Percentiles rank a stretch among this genome's conserved stretches.
Evolutionary conservation across 1,284 basidiomycete genomes (phyloP).

Genomic region (Ganoderma sinense): DNA sequence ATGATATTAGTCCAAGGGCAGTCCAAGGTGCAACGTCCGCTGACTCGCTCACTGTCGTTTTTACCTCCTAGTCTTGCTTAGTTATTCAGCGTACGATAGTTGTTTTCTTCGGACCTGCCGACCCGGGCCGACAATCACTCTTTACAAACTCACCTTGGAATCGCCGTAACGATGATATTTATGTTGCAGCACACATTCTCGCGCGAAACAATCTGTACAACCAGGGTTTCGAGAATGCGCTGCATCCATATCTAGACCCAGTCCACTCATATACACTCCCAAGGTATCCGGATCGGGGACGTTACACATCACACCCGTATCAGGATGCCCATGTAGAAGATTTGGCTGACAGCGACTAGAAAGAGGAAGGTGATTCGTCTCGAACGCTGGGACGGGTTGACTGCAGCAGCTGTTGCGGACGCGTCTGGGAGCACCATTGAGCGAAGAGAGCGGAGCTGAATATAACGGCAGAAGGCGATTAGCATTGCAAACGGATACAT

Average conservation of each 20-base stretch:
- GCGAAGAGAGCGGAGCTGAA: constrained; percentile 88
- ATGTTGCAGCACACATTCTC: not conserved
- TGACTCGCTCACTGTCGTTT: no score
- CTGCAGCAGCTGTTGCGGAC: constrained; percentile 61
- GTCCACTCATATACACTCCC: not conserved
- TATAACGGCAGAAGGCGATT: not conserved
- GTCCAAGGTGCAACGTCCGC: not conserved
- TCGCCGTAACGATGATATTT: not conserved
- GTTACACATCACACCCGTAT: constrained; percentile 59
- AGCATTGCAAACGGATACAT: not conserved
- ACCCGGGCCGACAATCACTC: not conserved
- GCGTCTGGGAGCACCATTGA: constrained; percentile 86
- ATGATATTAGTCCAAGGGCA: not conserved
- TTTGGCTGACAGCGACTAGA: constrained; percentile 78
- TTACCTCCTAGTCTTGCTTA: no score
- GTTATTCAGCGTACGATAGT: not conserved
- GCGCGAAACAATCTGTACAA: not conserved
- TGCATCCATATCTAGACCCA: not conserved
- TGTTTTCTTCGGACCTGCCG: no score
- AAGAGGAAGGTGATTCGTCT: constrained; percentile 90
- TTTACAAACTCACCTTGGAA: not conserved
- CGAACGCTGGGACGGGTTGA: constrained; percentile 79
- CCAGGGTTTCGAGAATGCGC: not conserved
- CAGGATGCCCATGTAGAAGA: constrained; percentile 83
- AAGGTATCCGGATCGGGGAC: not conserved